Evolutionary conservation across 345 rosid genomes (phyloP), one percentile per base, ranked within the genome.

Genomic region (Eucalyptus marginata): DNA sequence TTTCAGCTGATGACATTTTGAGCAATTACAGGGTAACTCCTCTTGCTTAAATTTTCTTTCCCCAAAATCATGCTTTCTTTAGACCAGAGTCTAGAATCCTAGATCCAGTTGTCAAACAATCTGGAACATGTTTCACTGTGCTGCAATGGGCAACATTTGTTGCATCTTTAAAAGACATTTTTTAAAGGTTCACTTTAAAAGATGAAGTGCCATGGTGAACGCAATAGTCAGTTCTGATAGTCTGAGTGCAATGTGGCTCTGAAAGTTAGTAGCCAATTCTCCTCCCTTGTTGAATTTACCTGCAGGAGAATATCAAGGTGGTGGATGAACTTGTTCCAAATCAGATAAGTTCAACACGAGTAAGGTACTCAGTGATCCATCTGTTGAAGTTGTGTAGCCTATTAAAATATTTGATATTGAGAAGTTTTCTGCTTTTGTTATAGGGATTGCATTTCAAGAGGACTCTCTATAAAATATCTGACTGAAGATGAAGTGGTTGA

Each of bases 371-470:
- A 66, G 68, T 17, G 88, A 18, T 18, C 14, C 59, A 46, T 31
- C 54, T 79, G n/a, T 54, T 33, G 25, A 52, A n/a, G 87, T 36
- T 86, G 87, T 7, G 84, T 76, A 76, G 84, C 47, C 84, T 20
- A 76, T 76, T 76, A 76, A 40, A 22, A 51, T 54, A 86, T 54
- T 52, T 50, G 59, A n/a, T n/a, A 20, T 24, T 52, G 49, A 86
- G 18, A 49, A 52, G 46, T 3, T 22, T 50, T 56, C 43, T 88
- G 40, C 16, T 14, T 49, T 44, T 87, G 56, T 90, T 93, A 43
- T 93, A 97, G 99, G 96, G 96, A 94, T 88, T 95, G 99, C 93
- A 92, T 95, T 88, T 92, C 94, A 11, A 91, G 94, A 91, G 97
- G 99, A 36, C 88, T 96, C 87, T 96, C 99, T 12, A 90, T 97